Evolutionary conservation across 768 basidiomycete species (phyloP), one percentile per base, ranked within the genome.

Genomic region (Boletus huronensis): DNA sequence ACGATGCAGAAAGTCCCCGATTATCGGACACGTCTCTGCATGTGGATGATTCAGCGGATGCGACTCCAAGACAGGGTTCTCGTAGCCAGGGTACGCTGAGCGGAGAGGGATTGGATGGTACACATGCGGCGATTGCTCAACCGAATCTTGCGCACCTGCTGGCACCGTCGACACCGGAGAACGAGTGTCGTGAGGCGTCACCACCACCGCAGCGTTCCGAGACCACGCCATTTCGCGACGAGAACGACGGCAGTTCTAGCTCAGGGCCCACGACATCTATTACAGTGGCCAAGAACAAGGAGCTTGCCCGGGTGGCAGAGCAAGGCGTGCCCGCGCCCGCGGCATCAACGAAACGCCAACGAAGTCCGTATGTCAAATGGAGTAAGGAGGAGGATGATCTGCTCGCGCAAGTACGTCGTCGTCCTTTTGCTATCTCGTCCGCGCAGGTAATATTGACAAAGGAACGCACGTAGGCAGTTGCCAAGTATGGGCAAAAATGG

Each of bases 291-390:
- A 59, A 58, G 47, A 64, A 62, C 46, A 70, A 63, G 55, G 64
- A 59, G 2, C 56, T 68, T 23, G 36, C 21, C 2, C 62, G 68
- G 21, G 66, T 70, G 32, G 64, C 58, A 1, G 74, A 72, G 14
- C 72, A 69, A 29, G 72, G 70, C 38, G 23, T 4, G 5, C 7
- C 39, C 7, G 21, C 13, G n/a, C 17, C 34, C 6, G 64, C 62
- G 17, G 64, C 62, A 23, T 58, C 71, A n/a, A 58, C 52, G 16
- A 73, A 69, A 50, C 65, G 75, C 45, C 69, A 68, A 40, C 63
- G 74, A 31, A 76, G 72, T 52, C 73, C 75, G 9, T 77, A 77
- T 50, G 61, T 74, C 46, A 75, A 75, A 46, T 75, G 75, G 74
- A 76, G 66, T 23, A 75, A 71, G 48, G 74, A 75, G 52, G 75